Evolutionary conservation across 1,139 yeast species (phyloP).

Genomic region (Meyerozyma elateridarum): DNA sequence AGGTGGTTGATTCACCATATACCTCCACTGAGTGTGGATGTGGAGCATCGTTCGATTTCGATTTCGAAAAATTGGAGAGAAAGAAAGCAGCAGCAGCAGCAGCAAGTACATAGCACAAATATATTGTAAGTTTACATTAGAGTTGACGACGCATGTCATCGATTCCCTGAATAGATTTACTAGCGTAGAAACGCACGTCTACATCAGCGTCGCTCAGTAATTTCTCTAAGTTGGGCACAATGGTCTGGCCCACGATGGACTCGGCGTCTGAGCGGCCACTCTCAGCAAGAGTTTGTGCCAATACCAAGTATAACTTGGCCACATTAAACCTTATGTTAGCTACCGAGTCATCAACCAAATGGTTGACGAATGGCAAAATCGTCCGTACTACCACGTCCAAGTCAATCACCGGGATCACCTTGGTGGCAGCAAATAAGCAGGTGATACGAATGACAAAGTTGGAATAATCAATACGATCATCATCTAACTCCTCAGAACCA

Average conservation of each 20-base stretch:
- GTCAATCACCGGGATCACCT: slow-evolving; percentile 66
- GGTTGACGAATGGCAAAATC: slow-evolving; percentile 74
- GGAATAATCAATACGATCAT: slow-evolving; percentile 43
- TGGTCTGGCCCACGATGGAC: slow-evolving; percentile 18
- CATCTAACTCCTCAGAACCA: slow-evolving; percentile 20
- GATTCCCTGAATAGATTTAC: slow-evolving; percentile 47
- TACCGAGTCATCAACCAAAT: slow-evolving; percentile 71
- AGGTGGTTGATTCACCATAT: slow-evolving; percentile 84
- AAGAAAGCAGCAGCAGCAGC: slow-evolving; percentile 17
- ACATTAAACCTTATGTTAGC: slow-evolving; percentile 95
- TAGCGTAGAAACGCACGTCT: slow-evolving; percentile 87
- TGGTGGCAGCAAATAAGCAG: slow-evolving; percentile 80
- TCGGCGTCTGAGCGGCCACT: slow-evolving; percentile 16
- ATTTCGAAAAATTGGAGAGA: slow-evolving; percentile 49
- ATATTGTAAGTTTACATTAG: not conserved
- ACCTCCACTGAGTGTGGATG: slow-evolving; percentile 95
- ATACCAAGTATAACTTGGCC: slow-evolving; percentile 72
- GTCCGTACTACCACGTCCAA: slow-evolving; percentile 54
- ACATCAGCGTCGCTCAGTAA: slow-evolving; percentile 72
- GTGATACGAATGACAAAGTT: slow-evolving; percentile 91
- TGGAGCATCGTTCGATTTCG: slow-evolving; percentile 91
- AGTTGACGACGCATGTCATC: slow-evolving; percentile 12
- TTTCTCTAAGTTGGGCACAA: slow-evolving; percentile 62
- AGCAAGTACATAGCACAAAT: slow-evolving; percentile 1
- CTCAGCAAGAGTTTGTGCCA: slow-evolving; percentile 48